Evolutionary conservation across 2,329 filamentous ascomycete species (phyloP), one percentile per base, ranked within the genome.

Genomic region (Ascochyta koolunga): DNA sequence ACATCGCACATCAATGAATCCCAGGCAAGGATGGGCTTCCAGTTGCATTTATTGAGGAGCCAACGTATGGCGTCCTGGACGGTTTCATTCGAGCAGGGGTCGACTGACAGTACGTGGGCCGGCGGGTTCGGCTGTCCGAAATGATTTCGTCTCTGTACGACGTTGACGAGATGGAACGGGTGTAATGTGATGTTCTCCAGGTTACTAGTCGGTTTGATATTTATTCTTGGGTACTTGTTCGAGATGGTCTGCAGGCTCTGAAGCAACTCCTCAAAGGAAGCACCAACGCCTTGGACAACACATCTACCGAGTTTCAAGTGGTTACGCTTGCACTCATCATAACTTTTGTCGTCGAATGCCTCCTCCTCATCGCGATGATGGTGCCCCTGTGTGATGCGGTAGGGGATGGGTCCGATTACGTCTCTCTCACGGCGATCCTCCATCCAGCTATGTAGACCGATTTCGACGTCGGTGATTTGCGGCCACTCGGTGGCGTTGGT

Each of bases 1-100:
- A 70, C 71, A 38, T 74, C 72, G 46, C 68, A 73, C 70, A 73
- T 72, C 68, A 74, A 66, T 25, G 37, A 61, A 16, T 72, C 70
- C 72, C 71, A 74, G 8, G 65, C 60, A 1, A 74, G 58, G 10
- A 71, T 65, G 0, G 72, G 71, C 41, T 64, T 71, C 70, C 70
- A 74, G 35, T 62, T 58, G 48, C 70, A 73, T 39, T 68, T 67
- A 21, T 65, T 53, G 3, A 65, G 61, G 19, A 74, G 50, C 70
- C 69, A 74, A 27, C 61, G 66, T 18, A 74, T 56, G 5, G 70
- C 65, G 15, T 68, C 64, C 43, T 73, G 68, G n/a, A 73, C 65
- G 18, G 69, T 61, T n/a, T 64, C 55, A 24, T 64, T 69, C 2
- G 65, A 62, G 13, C 68, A 64, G 2, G 68, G 65, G 44, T 74